Base-by-base conservation (phyloP, 1,284 basidiomycete species). In the Papiliotrema terrestris region DNA sequence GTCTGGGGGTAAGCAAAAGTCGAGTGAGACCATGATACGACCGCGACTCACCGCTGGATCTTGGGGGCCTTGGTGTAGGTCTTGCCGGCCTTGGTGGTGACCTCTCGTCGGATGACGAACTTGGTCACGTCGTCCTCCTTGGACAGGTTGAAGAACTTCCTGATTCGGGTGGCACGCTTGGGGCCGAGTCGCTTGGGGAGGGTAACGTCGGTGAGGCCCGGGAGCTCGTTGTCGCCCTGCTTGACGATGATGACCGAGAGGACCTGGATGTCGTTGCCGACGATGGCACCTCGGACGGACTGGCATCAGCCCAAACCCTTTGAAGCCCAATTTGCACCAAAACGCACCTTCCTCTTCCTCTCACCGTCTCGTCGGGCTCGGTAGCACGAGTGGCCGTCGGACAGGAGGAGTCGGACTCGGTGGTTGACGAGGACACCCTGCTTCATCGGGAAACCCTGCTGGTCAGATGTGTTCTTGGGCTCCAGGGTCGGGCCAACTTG, bases 111-210 rank as follows among this genome's bases (percentile, higher is more conserved):
- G 65, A 80, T 78, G 44, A 59, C 91, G 78, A 96, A 98, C 81
- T 96, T 92, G 80, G 91, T 86, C 59, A 98, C 94, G 80, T 98
- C 95, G 75, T 98, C 95, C 75, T 95, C 89, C 86, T 98, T 98
- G 80, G 84, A 83, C 76, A 98, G 82, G 84, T 96, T 97, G 86
- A 98, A 98, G 86, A 98, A 97, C 76, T 82, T 85, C 78, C 94
- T 84, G 81, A 98, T 98, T 84, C 93, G 93, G 62, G 90, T 91
- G 59, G 91, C 91, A 66, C 90, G 80, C 86, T 77, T 62, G 59
- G 56, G 59, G 46, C 94, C 94, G 66, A 97, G 86, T 63, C 93
- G 84, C 83, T 98, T 97, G 78, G 94, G 93, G 59, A 97, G 85
- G 68, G 95, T 86, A 66, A 79, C 85, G 78, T 98, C 93, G 66